Evolutionary conservation across 1,139 yeast species (phyloP).

Genomic region (Candida neerlandica): DNA sequence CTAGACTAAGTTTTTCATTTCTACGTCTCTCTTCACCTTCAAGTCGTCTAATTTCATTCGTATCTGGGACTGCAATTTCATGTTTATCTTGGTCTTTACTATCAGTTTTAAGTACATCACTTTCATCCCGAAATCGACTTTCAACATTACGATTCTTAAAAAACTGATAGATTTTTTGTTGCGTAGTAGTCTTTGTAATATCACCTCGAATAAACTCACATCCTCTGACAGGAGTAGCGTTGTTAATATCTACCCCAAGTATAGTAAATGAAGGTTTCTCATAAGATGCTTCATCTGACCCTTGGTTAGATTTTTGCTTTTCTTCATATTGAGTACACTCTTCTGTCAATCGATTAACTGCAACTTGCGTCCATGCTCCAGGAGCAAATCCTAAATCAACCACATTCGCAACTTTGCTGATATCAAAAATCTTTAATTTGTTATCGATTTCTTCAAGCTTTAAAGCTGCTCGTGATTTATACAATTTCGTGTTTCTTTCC

Average conservation of each 20-base stretch:
- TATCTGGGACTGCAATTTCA: too few species aligned
- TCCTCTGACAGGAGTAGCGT: constrained; percentile 43
- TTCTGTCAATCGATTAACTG: constrained; percentile 24
- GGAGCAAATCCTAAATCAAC: constrained; percentile 70
- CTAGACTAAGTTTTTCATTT: too few species aligned
- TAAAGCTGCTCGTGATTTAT: constrained; percentile 87
- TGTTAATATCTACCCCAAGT: constrained; percentile 46
- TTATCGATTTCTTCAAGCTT: constrained; percentile 74
- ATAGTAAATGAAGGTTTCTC: constrained; percentile 22
- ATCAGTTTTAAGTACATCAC: too few species aligned
- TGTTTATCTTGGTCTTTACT: too few species aligned
- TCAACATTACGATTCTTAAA: constrained; percentile 14
- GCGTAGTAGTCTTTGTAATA: constrained; percentile 38
- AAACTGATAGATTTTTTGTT: constrained; percentile 27
- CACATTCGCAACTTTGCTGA: constrained; percentile 49
- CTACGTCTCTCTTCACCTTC: not conserved
- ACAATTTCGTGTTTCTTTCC: constrained; percentile 44
- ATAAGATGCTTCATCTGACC: too few species aligned
- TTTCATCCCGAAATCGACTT: too few species aligned
- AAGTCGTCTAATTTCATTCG: not conserved
- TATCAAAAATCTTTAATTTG: constrained; percentile 58
- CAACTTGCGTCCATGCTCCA: constrained; percentile 54
- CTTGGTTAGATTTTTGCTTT: too few species aligned
- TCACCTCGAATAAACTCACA: constrained; percentile 46
- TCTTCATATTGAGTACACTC: constrained; percentile 12